phyloP scores from a whole-genome alignment of 345 rosid species.

The Pugionium cornutum region DNA sequence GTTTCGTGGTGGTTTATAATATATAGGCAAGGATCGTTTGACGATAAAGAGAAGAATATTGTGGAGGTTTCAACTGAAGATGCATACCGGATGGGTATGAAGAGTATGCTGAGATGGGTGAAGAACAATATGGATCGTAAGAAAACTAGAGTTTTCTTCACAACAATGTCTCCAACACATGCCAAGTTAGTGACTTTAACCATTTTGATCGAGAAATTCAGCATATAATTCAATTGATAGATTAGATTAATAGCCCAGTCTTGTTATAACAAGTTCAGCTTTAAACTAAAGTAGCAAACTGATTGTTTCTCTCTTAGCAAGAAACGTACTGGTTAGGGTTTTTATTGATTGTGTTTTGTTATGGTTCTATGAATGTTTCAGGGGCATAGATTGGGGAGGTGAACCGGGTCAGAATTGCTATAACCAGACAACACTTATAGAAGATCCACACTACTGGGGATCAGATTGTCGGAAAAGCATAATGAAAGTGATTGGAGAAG shows the following conservation, averaged over 20 bases:
- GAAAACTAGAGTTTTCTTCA: constrained; percentile 80
- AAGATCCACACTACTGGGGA: constrained; percentile 79
- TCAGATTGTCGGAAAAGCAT: constrained; percentile 66
- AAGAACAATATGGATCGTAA: constrained; percentile 69
- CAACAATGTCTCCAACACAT: constrained; percentile 97
- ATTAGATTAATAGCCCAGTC: neutral
- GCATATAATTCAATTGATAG: neutral
- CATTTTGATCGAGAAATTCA: neutral
- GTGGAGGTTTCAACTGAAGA: constrained; percentile 64
- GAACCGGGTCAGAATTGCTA: constrained; percentile 64
- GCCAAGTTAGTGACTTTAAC: constrained; percentile 51
- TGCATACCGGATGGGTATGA: constrained; percentile 88
- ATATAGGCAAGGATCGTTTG: constrained; percentile 79
- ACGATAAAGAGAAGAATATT: constrained; percentile 62
- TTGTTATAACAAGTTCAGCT: neutral
- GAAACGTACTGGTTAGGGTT: neutral
- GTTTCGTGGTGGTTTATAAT: too few species aligned
- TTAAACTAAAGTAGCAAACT: neutral
- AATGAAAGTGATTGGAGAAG: constrained; percentile 83
- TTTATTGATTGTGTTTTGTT: constrained; percentile 15
- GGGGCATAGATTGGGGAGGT: constrained; percentile 87
- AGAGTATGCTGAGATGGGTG: constrained; percentile 81
- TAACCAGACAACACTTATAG: constrained; percentile 62
- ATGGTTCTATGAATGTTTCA: constrained; percentile 40
- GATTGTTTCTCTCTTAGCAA: constrained; percentile 24